phyloP scores from a whole-genome alignment of 2,329 filamentous ascomycete species.

The Fulvia fulva region DNA sequence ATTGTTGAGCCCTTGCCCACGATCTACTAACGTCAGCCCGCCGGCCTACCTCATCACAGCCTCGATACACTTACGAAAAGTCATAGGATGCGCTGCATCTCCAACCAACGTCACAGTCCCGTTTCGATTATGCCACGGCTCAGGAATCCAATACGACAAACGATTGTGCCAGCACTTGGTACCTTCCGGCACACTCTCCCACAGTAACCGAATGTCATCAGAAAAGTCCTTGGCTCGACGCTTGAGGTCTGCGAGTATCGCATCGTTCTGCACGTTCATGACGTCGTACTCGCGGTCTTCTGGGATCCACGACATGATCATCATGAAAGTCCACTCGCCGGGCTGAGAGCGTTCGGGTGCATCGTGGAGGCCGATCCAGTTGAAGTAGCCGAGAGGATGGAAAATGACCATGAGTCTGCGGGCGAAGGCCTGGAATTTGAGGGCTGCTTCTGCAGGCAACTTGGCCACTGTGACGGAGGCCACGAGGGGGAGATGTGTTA shows the following conservation, averaged over 20 bases:
- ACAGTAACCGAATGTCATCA: constrained; percentile 9
- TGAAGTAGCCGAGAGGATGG: constrained; percentile 18
- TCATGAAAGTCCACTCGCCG: constrained; percentile 20
- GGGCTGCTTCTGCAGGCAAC: constrained; percentile 11
- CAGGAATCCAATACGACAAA: constrained; percentile 23
- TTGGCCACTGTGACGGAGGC: constrained; percentile 15
- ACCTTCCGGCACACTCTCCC: constrained; percentile 15
- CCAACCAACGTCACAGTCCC: constrained; percentile 35
- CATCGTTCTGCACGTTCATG: background rate
- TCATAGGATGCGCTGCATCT: constrained; percentile 44
- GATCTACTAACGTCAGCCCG: constrained; percentile 29
- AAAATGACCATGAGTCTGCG: constrained; percentile 16
- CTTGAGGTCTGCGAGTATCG: constrained; percentile 15
- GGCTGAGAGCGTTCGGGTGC: constrained; percentile 8
- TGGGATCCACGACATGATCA: constrained; percentile 20
- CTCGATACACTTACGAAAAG: constrained; percentile 11
- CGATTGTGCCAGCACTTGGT: constrained; percentile 21
- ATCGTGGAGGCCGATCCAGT: constrained; percentile 20
- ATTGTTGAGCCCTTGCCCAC: constrained; percentile 47
- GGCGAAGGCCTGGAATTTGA: constrained; percentile 12
- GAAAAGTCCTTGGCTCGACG: constrained; percentile 12
- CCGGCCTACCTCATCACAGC: background rate
- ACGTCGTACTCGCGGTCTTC: constrained; percentile 1
- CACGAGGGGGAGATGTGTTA: constrained; percentile 13
- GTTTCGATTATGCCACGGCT: constrained; percentile 25